phyloP scores from a whole-genome alignment of 768 basidiomycete genomes.

The Leccinum subtestaceum region DNA sequence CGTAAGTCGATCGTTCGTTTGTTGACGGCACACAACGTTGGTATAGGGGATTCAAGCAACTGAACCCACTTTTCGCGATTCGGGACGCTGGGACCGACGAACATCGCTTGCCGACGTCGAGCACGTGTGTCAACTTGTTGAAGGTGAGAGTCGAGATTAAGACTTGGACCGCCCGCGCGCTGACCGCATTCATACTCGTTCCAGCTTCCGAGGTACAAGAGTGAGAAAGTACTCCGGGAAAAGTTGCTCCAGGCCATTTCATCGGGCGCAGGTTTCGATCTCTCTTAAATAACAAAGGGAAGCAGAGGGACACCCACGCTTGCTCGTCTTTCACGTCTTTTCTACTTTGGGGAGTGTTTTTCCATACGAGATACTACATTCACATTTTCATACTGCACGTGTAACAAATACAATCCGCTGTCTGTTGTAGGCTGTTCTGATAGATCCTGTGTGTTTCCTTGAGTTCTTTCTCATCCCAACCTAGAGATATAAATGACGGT shows the following conservation, averaged over 20 bases:
- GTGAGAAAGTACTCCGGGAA: slow-evolving; percentile 57
- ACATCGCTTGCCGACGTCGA: slow-evolving; percentile 66
- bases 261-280: slow-evolving; percentile 88
- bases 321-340: no score
- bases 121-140: slow-evolving; percentile 78
- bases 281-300: slow-evolving; percentile 62
- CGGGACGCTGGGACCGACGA: slow-evolving; percentile 77
- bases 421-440: slow-evolving; percentile 14
- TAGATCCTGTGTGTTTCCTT: slow-evolving; percentile 1
- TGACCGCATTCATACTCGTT: background rate
- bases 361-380: background rate
- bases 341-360: slow-evolving; percentile 1
- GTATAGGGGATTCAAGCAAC: slow-evolving; percentile 75
- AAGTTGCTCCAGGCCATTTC: slow-evolving; percentile 87
- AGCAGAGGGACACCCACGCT: no score
- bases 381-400: slow-evolving; percentile 1
- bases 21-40: background rate
- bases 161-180: background rate
- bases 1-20: background rate
- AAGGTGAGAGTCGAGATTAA: background rate
- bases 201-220: slow-evolving; percentile 70
- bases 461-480: background rate
- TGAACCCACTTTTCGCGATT: slow-evolving; percentile 86
- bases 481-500: background rate
- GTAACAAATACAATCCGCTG: slow-evolving; percentile 1